Conservation (phyloP, 2,329 filamentous ascomycete genomes). For the Aspergillus flavus region DNA sequence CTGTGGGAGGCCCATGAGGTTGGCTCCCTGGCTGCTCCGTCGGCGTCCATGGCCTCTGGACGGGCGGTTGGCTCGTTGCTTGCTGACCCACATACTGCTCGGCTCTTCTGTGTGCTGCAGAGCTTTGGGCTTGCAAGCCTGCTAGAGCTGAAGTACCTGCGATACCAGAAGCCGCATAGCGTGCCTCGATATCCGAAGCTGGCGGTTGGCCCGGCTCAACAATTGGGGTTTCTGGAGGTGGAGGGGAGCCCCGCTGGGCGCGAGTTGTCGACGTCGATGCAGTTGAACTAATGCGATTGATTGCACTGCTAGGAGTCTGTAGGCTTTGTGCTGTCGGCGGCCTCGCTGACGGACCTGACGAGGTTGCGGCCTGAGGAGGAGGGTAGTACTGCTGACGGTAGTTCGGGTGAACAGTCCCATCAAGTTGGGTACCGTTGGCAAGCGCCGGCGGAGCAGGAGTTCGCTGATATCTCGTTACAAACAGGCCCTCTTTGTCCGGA, state of each 20-base stretch:
- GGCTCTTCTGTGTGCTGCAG: constrained; percentile 77
- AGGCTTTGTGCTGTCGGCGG: constrained; percentile 37
- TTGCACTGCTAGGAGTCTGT: constrained; percentile 55
- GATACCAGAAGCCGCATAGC: constrained; percentile 89
- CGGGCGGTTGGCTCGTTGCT: constrained; percentile 40
- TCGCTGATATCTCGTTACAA: constrained; percentile 63
- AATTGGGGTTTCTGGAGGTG: constrained; percentile 89
- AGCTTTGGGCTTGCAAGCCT: constrained; percentile 72
- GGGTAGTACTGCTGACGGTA: constrained; percentile 67
- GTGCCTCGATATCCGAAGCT: constrained; percentile 81
- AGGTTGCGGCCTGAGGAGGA: constrained; percentile 46
- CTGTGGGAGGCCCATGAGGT: constrained; percentile 84
- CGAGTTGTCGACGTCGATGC: constrained; percentile 92
- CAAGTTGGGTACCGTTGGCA: constrained; percentile 25
- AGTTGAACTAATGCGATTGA: constrained; percentile 72
- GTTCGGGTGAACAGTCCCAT: constrained; percentile 51
- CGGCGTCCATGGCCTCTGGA: constrained; percentile 82
- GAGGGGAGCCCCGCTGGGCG: constrained; percentile 88
- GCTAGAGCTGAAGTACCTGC: constrained; percentile 81
- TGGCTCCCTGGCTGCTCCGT: constrained; percentile 86
- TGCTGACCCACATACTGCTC: constrained; percentile 71
- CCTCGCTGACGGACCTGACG: constrained; percentile 25
- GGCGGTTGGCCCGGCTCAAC: constrained; percentile 71
- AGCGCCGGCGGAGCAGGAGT: constrained; percentile 40
- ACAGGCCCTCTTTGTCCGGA: constrained; percentile 78